A percentile compares a stretch with the other conserved stretches of the same genome.
Conservation (phyloP, 2,329 filamentous ascomycete genomes). For the Alternaria arborescens region DNA sequence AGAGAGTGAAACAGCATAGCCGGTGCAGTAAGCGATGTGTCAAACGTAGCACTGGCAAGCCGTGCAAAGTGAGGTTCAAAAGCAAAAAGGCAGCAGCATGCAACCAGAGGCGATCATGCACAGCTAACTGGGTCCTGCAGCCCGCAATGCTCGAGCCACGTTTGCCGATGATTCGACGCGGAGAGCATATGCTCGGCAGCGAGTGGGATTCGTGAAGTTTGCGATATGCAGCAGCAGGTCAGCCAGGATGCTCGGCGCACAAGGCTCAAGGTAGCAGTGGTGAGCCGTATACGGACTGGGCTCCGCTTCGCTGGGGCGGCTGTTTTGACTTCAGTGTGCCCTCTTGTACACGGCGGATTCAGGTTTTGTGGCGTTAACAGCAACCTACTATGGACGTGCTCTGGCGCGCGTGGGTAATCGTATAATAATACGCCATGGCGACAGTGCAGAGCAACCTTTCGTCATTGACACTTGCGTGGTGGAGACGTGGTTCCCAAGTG, state of each 20-base stretch:
- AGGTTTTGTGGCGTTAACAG: slow-evolving; percentile 34
- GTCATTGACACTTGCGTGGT: slow-evolving; percentile 31
- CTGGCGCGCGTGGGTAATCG: slow-evolving; percentile 3
- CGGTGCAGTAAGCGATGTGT: slow-evolving; percentile 4
- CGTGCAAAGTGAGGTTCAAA: slow-evolving; percentile 7
- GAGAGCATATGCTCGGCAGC: slow-evolving; percentile 10
- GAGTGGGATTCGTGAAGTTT: slow-evolving; percentile 20
- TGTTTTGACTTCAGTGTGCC: slow-evolving; percentile 24
- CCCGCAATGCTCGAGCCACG: slow-evolving; percentile 22
- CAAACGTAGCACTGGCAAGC: slow-evolving; percentile 11
- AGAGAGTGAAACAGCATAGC: slow-evolving; percentile 6
- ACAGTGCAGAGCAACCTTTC: slow-evolving; percentile 21
- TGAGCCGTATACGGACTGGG: slow-evolving; percentile 23
- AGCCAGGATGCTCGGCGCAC: slow-evolving; percentile 18
- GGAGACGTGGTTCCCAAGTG: slow-evolving; percentile 26
- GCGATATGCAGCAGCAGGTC: slow-evolving; percentile 15
- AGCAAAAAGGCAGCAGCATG: slow-evolving; percentile 3
- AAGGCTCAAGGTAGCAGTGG: slow-evolving; percentile 12
- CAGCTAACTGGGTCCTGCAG: slow-evolving; percentile 2
- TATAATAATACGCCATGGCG: slow-evolving; percentile 6
- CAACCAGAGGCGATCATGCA: slow-evolving; percentile 24
- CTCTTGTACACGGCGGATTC: slow-evolving; percentile 15
- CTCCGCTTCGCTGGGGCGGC: slow-evolving; percentile 23
- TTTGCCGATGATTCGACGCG: slow-evolving; percentile 30
- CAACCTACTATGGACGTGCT: slow-evolving; percentile 26